Evolutionary conservation across 2,329 filamentous ascomycete genomes (phyloP), one percentile per base, ranked within the genome.

Genomic region (Thielaviopsis ethacetica): DNA sequence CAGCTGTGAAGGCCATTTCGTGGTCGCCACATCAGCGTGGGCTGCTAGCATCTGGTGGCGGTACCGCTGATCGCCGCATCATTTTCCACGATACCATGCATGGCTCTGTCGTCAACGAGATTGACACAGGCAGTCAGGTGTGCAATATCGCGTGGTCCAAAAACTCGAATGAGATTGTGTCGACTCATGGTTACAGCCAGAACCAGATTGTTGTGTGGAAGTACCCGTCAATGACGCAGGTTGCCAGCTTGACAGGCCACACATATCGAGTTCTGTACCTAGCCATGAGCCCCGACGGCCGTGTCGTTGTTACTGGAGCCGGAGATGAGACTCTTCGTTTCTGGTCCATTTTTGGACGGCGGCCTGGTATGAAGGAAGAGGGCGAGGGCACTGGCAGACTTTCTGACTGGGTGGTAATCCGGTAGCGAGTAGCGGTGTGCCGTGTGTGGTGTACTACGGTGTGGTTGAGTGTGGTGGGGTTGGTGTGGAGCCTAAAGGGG

Each of bases 191-290:
- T 6, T 98, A 96, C 73, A 91, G 86, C 65, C 93, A 98, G 68
- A 96, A 98, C 69, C 93, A 97, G 71, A 96, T 98, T 66, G 91
- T 97, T 44, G 89, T 98, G 59, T 98, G 93, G 93, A 98, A 98
- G 68, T 98, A 98, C 68, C 93, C 93, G 1, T 91, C 86, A 64
- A 97, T 98, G 93, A 89, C 89, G 54, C 93, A 97, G 69, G 90
- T 98, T 9, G 91, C 89, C 49, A 95, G 88, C 64, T 76, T 98
- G 53, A 98, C 93, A 0, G 93, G 93, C 0, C 93, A 98, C 70
- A 98, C 93, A 1, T 97, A 94, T 71, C 86, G 93, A 67, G 93
- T 98, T 13, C 77, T 98, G 2, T 98, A 97, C 69, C 77, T 98
- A 57, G 91, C 91, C 34, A 97, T 97, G 90, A 96, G 91, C 67